phyloP scores from a whole-genome alignment of 2,329 filamentous ascomycete species.

The Calonectria fujianensis region DNA sequence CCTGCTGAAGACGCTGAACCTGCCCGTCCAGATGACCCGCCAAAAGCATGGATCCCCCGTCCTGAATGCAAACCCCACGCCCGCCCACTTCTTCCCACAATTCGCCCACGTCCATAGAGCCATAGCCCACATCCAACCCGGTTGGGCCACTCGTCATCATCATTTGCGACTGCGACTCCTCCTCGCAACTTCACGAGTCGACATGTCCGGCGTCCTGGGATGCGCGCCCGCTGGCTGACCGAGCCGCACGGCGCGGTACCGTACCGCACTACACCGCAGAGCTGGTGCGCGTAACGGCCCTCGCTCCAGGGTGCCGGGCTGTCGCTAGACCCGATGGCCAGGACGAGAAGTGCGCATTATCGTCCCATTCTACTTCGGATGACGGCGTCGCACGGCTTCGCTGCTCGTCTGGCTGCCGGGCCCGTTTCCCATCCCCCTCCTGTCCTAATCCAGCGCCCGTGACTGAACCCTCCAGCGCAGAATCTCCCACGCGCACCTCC shows the following conservation, averaged over 20 bases:
- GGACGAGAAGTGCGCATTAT: slow-evolving; percentile 24
- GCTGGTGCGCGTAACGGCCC: not conserved
- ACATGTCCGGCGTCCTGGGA: slow-evolving; percentile 11
- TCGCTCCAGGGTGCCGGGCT: slow-evolving; percentile 1
- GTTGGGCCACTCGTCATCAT: slow-evolving; percentile 48
- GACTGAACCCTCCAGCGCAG: slow-evolving; percentile 4
- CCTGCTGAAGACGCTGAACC: slow-evolving; percentile 9
- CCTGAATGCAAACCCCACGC: slow-evolving; percentile 40
- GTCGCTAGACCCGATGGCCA: slow-evolving; percentile 21
- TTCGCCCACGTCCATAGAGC: slow-evolving; percentile 47
- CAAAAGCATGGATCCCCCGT: slow-evolving; percentile 25
- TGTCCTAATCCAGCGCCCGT: slow-evolving; percentile 2
- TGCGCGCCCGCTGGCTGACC: not conserved
- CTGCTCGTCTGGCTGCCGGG: slow-evolving; percentile 1
- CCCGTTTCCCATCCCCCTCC: not conserved
- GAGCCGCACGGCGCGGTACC: not conserved
- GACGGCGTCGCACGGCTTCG: slow-evolving; percentile 27
- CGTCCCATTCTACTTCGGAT: slow-evolving; percentile 34
- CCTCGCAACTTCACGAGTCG: slow-evolving; percentile 31
- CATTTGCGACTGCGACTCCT: slow-evolving; percentile 11
- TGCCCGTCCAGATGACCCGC: slow-evolving; percentile 18
- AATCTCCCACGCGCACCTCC: slow-evolving; percentile 16
- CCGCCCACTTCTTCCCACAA: slow-evolving; percentile 32
- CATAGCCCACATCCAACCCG: slow-evolving; percentile 50
- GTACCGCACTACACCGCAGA: not conserved